A percentile compares a stretch with the other conserved stretches of the same genome.
Conservation (phyloP, 164 flowering plant genomes). For the Tinospora cordifolia region DNA sequence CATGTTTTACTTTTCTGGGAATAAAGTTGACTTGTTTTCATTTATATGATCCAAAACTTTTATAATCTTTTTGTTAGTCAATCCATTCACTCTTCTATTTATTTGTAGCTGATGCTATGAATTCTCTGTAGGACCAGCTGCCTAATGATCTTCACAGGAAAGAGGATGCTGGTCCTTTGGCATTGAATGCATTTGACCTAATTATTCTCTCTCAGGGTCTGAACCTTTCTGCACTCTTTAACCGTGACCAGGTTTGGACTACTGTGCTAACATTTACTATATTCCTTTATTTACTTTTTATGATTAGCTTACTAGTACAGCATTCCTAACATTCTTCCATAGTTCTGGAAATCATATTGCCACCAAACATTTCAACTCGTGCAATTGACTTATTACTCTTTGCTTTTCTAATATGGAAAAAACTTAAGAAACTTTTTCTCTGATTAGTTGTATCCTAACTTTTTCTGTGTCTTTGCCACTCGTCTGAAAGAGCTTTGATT, state of each 20-base stretch:
- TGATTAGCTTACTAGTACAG: not conserved
- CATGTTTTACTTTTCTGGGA: not conserved
- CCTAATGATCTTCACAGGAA: slow-evolving; percentile 33
- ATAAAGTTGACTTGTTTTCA: not conserved
- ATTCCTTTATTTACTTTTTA: not conserved
- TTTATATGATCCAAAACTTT: not conserved
- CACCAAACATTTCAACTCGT: not conserved
- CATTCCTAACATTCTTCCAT: not conserved
- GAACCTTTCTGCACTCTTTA: slow-evolving; percentile 85
- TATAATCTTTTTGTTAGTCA: not conserved
- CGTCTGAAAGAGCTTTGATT: too few species aligned
- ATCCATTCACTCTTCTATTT: not conserved
- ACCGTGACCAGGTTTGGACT: slow-evolving; percentile 61
- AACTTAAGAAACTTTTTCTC: not conserved
- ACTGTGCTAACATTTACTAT: not conserved
- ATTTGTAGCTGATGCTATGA: slow-evolving; percentile 9
- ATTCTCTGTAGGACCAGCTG: slow-evolving; percentile 41
- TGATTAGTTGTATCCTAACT: not conserved
- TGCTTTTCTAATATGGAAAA: not conserved
- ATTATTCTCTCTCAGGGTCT: slow-evolving; percentile 94
- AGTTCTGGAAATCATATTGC: not conserved
- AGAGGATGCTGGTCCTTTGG: slow-evolving; percentile 61
- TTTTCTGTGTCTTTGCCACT: too few species aligned
- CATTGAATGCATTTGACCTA: slow-evolving; percentile 87
- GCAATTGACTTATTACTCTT: not conserved